Conservation (phyloP, 768 basidiomycete species). For the Lentinula guzmanii region DNA sequence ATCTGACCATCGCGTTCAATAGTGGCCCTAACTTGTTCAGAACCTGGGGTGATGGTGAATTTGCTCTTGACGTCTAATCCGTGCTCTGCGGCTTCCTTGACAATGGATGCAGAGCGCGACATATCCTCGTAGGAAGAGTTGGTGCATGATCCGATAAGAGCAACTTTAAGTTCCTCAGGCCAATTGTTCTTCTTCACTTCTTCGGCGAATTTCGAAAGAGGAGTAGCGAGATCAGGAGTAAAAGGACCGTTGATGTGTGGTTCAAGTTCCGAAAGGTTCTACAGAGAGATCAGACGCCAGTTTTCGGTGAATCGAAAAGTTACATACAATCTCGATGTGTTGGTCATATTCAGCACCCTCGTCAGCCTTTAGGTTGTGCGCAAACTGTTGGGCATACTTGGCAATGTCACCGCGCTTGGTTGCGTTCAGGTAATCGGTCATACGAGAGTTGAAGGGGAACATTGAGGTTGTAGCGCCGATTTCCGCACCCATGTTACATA, state of each 20-base stretch:
- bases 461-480: conserved; percentile 98
- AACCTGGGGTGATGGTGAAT: conserved; percentile 98
- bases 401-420: conserved; percentile 88
- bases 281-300: not conserved
- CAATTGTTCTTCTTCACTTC: conserved; percentile 93
- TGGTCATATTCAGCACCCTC: conserved; percentile 90
- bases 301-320: not conserved
- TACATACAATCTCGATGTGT: conserved; percentile 80
- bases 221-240: conserved; percentile 99
- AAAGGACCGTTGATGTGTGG: conserved; percentile 99
- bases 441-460: conserved; percentile 97
- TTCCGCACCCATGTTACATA: conserved; percentile 99
- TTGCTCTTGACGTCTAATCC: conserved; percentile 86
- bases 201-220: conserved; percentile 89
- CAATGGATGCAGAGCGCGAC: conserved; percentile 95
- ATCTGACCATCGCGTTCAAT: conserved; percentile 96
- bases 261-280: conserved; percentile 96
- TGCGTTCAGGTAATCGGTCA: conserved; percentile 91
- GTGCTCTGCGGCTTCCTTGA: conserved; percentile 79
- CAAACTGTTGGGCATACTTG: conserved; percentile 81
- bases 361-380: conserved; percentile 88
- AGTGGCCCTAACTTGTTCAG: conserved; percentile 97
- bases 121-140: conserved; percentile 99
- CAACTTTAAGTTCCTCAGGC: conserved; percentile 96
- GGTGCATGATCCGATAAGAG: conserved; percentile 98